Evolutionary conservation across 352 stramenopile species (phyloP).

Genomic region (Aphanomyces astaci): DNA sequence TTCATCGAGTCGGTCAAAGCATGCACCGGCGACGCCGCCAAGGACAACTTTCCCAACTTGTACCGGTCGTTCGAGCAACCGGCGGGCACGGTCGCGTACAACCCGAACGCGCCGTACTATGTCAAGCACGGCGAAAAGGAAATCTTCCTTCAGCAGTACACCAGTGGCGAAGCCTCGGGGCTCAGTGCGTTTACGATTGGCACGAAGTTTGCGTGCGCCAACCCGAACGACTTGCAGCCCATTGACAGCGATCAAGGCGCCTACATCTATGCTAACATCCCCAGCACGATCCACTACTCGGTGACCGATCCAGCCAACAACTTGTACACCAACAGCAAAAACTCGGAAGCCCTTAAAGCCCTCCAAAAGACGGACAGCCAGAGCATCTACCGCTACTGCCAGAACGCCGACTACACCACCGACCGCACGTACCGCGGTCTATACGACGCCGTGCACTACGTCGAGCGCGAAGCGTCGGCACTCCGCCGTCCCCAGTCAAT

Average conservation of each 20-base stretch:
- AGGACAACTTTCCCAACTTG: constrained; percentile 11
- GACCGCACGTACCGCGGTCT: constrained; percentile 1
- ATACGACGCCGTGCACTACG: constrained; percentile 18
- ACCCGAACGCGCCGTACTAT: constrained; percentile 21
- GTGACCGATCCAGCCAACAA: neutral
- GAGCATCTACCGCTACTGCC: constrained; percentile 7
- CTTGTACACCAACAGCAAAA: neutral
- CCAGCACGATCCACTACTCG: constrained; percentile 2
- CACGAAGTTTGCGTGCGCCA: constrained; percentile 12
- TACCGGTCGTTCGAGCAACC: constrained; percentile 6
- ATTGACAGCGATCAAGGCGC: neutral
- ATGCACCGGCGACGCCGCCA: neutral
- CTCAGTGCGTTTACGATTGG: constrained; percentile 16
- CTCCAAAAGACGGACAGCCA: too few relatives aligned
- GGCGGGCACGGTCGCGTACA: neutral
- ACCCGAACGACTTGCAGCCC: neutral
- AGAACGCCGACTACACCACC: constrained; percentile 8
- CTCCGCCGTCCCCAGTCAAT: constrained; percentile 19
- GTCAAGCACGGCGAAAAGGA: neutral
- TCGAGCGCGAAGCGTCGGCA: constrained; percentile 4
- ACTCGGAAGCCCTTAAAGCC: neutral
- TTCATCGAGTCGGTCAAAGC: constrained; percentile 9
- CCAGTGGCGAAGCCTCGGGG: constrained; percentile 20
- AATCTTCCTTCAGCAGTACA: constrained; percentile 11
- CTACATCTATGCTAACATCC: neutral